Percentiles rank a stretch among this genome's conserved stretches.
phyloP scores from a whole-genome alignment of 1,284 basidiomycete species.

The Hemileccinum hortonii region DNA sequence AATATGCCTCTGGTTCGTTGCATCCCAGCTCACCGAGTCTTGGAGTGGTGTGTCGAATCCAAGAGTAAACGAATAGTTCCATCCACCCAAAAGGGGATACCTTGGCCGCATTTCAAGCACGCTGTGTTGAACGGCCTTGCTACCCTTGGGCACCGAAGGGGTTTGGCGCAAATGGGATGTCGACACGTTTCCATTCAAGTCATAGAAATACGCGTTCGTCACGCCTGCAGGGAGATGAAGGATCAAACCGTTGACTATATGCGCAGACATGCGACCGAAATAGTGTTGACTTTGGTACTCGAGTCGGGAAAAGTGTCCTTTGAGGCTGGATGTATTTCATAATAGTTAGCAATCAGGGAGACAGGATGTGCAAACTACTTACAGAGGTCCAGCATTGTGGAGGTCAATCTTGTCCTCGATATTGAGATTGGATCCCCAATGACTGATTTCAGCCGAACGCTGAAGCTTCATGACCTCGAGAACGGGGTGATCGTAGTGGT shows the following conservation, averaged over 20 bases:
- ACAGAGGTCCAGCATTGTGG: conserved; percentile 87
- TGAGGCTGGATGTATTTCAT: conserved; percentile 56
- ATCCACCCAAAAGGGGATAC: conserved; percentile 93
- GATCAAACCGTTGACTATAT: conserved; percentile 68
- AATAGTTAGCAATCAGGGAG: conserved; percentile 1
- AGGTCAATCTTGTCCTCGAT: conserved; percentile 86
- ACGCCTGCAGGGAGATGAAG: conserved; percentile 82
- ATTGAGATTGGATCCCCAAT: conserved; percentile 96
- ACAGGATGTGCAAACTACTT: conserved; percentile 35
- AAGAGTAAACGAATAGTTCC: conserved; percentile 95
- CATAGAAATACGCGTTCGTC: conserved; percentile 83
- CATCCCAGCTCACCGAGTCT: conserved; percentile 70
- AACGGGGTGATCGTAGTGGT: conserved; percentile 77
- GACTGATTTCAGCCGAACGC: conserved; percentile 87
- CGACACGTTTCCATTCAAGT: conserved; percentile 94
- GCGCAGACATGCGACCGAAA: conserved; percentile 64
- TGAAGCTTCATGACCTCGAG: conserved; percentile 72
- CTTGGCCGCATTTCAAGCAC: conserved; percentile 83
- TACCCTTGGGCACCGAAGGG: conserved; percentile 58
- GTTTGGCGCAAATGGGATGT: conserved; percentile 82
- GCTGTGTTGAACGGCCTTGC: conserved; percentile 54
- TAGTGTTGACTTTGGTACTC: conserved; percentile 76
- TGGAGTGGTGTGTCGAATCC: conserved; percentile 87
- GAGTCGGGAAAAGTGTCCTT: conserved; percentile 94
- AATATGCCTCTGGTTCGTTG: conserved; percentile 60